Conservation (phyloP, 129 eudicot genomes). For the Logfia minima region DNA sequence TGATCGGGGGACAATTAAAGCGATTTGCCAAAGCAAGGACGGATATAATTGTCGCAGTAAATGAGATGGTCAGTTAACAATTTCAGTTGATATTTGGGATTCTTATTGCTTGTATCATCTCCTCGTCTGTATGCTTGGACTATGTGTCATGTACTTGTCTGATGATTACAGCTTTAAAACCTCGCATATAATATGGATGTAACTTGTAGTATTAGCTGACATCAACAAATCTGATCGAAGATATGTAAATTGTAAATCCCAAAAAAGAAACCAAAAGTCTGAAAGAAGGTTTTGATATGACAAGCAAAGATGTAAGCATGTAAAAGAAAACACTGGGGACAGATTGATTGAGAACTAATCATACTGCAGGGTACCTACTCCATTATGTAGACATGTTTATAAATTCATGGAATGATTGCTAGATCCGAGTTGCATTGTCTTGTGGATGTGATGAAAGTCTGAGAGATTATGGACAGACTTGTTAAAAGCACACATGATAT, state of each 20-base stretch:
- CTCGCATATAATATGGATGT: background rate
- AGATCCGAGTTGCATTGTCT: background rate
- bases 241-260: too few relatives aligned
- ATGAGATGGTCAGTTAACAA: conserved; percentile 76
- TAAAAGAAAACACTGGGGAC: background rate
- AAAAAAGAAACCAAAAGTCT: background rate
- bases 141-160: background rate
- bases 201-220: background rate
- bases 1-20: conserved; percentile 96
- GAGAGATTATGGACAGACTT: background rate
- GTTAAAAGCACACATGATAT: too few relatives aligned
- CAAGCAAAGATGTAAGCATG: background rate
- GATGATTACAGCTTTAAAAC: conserved; percentile 11
- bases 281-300: background rate
- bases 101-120: background rate
- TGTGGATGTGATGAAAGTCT: background rate
- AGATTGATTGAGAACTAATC: background rate
- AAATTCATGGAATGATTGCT: background rate
- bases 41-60: conserved; percentile 92
- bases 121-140: background rate
- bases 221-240: too few relatives aligned
- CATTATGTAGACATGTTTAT: background rate
- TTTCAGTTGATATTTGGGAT: background rate
- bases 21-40: conserved; percentile 96
- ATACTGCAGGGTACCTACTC: background rate